Evolutionary conservation across 2,329 filamentous ascomycete species (phyloP).

Genomic region (Colletotrichum graminicola): DNA sequence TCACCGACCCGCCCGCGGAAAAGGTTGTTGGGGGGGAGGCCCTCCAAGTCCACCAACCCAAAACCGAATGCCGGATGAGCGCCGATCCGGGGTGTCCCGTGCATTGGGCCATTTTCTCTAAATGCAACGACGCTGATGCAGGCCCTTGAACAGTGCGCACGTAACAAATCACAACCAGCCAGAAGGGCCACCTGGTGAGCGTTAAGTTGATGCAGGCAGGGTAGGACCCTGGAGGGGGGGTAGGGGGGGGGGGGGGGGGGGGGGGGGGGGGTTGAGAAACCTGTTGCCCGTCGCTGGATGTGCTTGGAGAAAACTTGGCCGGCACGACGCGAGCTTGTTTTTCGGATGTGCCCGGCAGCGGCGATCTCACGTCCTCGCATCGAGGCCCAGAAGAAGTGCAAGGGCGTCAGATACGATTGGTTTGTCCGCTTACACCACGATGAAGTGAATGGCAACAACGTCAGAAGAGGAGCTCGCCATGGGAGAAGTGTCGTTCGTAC

Average conservation of each 20-base stretch:
- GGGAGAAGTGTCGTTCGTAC: neutral
- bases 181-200: neutral
- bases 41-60: constrained; percentile 19
- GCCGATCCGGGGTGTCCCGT: constrained; percentile 31
- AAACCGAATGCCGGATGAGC: constrained; percentile 33
- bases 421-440: neutral
- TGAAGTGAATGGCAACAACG: neutral
- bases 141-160: constrained; percentile 27
- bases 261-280: neutral
- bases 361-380: neutral
- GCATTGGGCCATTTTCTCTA: constrained; percentile 24
- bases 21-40: neutral
- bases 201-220: neutral
- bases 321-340: neutral
- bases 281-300: neutral
- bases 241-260: no score
- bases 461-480: neutral
- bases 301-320: neutral
- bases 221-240: neutral
- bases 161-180: neutral
- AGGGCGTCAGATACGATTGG: neutral
- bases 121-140: constrained; percentile 28
- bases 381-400: neutral
- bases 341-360: no score
- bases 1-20: constrained; percentile 3